Evolutionary conservation across 495 filamentous ascomycete genomes (phyloP), one percentile per base, ranked within the genome.

Genomic region (Aspergillus baeticus): DNA sequence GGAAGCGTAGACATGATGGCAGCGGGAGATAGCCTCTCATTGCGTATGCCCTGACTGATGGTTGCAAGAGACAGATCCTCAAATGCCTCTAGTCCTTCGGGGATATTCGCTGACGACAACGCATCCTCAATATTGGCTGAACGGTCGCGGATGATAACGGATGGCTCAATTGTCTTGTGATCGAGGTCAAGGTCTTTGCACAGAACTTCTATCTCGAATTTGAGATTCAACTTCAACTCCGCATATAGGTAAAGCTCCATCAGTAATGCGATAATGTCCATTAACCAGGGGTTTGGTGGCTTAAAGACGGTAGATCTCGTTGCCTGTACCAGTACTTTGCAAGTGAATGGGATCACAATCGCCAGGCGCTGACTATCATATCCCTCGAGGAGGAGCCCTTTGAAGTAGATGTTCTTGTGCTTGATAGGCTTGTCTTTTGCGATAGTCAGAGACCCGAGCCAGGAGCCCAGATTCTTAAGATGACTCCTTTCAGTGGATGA

Each of bases 131-230:
- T 75, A 22, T 72, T 70, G 13, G 74, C 75, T 42, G 81, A 82
- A 43, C 91, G 82, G 51, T 89, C 84, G 51, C 89, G 82, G 23
- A 98, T 90, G 59, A 89, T 84, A 11, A 85, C 82, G 6, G 92
- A 87, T 1, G 92, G 90, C 51, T 95, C 89, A 49, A 97, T 88
- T 37, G 76, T 82, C 69, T 92, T 95, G 72, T 93, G 85, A 54
- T 96, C 89, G 17, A 96, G 77, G 42, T 87, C 85, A n/a, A 99
- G 77, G 23, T 90, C 91, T 67, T 91, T 94, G 74, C 91, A 98
- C 10, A 99, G 78, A 7, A 98, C 91, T 68, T 99, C 94, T 60
- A 99, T 98, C 67, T 98, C 94, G 61, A 99, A 99, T 63, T 96
- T 97, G 33, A 93, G 84, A 60, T 97, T 96, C 37, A 97, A 79